These are phyloP conservation scores for Bipolaris cookei DNA, from an alignment of 2,329 filamentous ascomycete genomes.

Conservation along the genomic window DNA sequence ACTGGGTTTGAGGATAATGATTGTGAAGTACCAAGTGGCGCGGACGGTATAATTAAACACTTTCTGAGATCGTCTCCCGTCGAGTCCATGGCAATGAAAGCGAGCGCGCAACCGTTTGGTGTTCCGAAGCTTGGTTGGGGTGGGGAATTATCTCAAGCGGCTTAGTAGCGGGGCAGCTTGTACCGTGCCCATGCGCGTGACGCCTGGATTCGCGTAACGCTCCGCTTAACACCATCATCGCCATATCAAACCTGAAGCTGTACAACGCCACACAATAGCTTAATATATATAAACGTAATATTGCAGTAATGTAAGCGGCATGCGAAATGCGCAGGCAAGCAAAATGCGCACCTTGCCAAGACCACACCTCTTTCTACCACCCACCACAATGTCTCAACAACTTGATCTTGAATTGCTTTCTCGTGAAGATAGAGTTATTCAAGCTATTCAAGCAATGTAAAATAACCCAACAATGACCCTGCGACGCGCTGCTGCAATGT, in stretches of 20 bases:
- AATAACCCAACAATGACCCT: not conserved
- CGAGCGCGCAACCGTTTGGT: conserved; percentile 10
- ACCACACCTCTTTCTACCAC: conserved; percentile 1
- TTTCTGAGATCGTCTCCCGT: conserved; percentile 28
- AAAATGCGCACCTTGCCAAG: conserved; percentile 5
- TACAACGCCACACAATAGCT: too few species aligned
- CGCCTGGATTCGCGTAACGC: too few species aligned
- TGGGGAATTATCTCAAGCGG: conserved; percentile 4
- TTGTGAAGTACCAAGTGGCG: conserved; percentile 24
- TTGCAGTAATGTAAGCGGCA: too few species aligned
- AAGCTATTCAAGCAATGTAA: conserved; percentile 1
- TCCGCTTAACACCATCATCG: too few species aligned
- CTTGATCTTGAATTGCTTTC: conserved; percentile 7
- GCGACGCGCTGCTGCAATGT: conserved; percentile 1
- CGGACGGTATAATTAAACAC: conserved; percentile 27
- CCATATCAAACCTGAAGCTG: too few species aligned
- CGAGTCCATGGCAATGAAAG: conserved; percentile 11
- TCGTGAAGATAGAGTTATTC: conserved; percentile 4
- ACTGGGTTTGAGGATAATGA: conserved; percentile 10
- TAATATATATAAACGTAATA: too few species aligned
- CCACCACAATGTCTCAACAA: conserved; percentile 7
- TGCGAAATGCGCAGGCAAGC: not conserved
- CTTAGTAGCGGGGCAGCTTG: conserved; percentile 23
- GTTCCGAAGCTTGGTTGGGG: not conserved
- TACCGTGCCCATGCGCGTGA: too few species aligned